phyloP scores from a whole-genome alignment of 768 basidiomycete species.

The Boletus vermiculosoides region DNA sequence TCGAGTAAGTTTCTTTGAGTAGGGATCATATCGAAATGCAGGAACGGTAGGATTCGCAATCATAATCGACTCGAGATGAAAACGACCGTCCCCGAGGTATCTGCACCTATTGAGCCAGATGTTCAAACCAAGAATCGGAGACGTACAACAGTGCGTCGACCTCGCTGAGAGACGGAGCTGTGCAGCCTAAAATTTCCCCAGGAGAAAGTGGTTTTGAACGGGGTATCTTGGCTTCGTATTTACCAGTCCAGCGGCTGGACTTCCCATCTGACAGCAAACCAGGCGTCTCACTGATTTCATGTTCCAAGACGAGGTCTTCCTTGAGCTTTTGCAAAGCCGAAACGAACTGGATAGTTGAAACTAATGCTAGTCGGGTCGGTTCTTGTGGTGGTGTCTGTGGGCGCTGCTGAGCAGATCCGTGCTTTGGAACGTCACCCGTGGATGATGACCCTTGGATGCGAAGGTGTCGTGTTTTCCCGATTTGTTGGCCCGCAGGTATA shows the following conservation, averaged over 20 bases:
- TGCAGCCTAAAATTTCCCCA: constrained; percentile 96
- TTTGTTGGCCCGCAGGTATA: constrained; percentile 48
- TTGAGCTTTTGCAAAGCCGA: constrained; percentile 86
- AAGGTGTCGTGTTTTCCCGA: constrained; percentile 45
- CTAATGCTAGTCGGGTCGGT: constrained; percentile 78
- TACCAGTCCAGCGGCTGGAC: constrained; percentile 49
- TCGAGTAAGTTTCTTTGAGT: constrained; percentile 93
- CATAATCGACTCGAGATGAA: constrained; percentile 99
- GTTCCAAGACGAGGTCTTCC: constrained; percentile 62
- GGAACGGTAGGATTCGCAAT: constrained; percentile 96
- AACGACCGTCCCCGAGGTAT: constrained; percentile 96
- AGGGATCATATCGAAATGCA: constrained; percentile 97
- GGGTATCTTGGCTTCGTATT: constrained; percentile 76
- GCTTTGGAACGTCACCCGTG: background rate
- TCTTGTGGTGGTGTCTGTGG: constrained; percentile 19
- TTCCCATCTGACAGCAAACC: constrained; percentile 4
- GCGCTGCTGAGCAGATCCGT: constrained; percentile 12
- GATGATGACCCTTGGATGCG: constrained; percentile 52
- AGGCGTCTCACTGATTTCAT: constrained; percentile 11
- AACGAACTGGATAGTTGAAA: constrained; percentile 98
- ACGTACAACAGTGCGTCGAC: constrained; percentile 91
- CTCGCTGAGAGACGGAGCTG: constrained; percentile 75
- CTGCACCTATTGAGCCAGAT: constrained; percentile 40
- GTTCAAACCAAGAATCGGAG: background rate
- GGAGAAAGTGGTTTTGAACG: constrained; percentile 91